Base-by-base conservation (phyloP, 2,329 filamentous ascomycete genomes). In the Apiospora marii region DNA sequence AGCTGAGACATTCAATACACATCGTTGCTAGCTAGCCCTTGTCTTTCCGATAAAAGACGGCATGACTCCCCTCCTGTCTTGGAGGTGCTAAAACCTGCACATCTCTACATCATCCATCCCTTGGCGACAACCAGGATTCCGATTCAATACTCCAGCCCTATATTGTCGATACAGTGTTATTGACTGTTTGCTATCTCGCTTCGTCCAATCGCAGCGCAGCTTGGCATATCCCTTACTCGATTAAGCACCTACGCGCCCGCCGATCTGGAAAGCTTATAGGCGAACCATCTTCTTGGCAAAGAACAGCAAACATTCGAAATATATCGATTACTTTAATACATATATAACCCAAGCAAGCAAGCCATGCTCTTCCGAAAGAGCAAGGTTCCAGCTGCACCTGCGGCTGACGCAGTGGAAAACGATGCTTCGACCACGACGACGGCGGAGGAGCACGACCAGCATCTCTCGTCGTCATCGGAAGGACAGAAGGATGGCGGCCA, bases 281-380 rank as follows among this genome's bases (percentile, higher is more conserved):
- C 7, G 7, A 34, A 22, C 53, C 16, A 10, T 41, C 34, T 41
- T 64, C 58, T 64, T 64, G 58, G 58, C 34, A 64, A 14, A 41
- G n/a, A 22, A n/a, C n/a, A 34, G n/a, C 53, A 41, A 41, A n/a
- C 34, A 61, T 37, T 34, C 19, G 58, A 6, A 34, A 14, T 24
- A 61, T n/a, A n/a, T n/a, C n/a, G n/a, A n/a, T n/a, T n/a, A n/a
- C n/a, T n/a, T n/a, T n/a, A n/a, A n/a, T 41, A 10, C 37, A 41
- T 10, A 30, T 30, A 30, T 30, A 30, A 30, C 27, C 27, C 27
- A 30, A 30, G 53, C 53, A 30, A 30, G 53, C 53, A 4, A 37
- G 19, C 3, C 58, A 64, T 64, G 58, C 58, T 64, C 58, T 64
- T 64, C 58, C 58, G 58, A 41, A 64, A 64, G 58, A 64, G 58